Evolutionary conservation across 352 stramenopile genomes (phyloP).

Genomic region (Globisporangium splendens): DNA sequence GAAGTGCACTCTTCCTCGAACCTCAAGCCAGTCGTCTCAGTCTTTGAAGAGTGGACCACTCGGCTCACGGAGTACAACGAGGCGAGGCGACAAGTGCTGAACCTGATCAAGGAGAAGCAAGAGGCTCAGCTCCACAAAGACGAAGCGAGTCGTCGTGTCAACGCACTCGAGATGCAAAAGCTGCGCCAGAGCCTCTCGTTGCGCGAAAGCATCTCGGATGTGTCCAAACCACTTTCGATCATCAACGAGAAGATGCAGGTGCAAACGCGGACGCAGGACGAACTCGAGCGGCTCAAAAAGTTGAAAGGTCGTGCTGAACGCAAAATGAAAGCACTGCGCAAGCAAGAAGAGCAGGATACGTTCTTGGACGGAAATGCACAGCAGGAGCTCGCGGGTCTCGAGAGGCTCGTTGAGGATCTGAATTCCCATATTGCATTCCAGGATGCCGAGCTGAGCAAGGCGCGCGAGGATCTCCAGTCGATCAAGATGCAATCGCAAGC

Average conservation of each 20-base stretch:
- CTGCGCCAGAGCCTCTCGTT: conserved; percentile 69
- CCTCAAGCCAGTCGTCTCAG: conserved; percentile 3
- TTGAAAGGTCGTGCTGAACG: conserved; percentile 60
- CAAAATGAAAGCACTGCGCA: conserved; percentile 46
- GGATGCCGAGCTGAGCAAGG: conserved; percentile 55
- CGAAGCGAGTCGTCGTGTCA: conserved; percentile 51
- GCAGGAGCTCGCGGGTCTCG: conserved; percentile 65
- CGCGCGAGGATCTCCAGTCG: conserved; percentile 46
- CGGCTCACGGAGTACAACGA: conserved; percentile 59
- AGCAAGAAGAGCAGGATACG: conserved; percentile 42
- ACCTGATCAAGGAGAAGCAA: conserved; percentile 67
- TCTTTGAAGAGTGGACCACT: conserved; percentile 53
- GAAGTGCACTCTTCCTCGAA: no score
- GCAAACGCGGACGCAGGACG: conserved; percentile 53
- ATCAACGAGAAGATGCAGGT: conserved; percentile 67
- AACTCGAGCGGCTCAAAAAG: conserved; percentile 68
- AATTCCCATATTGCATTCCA: conserved; percentile 83
- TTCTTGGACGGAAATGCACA: conserved; percentile 62
- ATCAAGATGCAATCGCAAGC: conserved; percentile 39
- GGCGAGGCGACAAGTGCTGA: conserved; percentile 49
- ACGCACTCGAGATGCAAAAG: conserved; percentile 80
- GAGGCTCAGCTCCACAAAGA: conserved; percentile 50
- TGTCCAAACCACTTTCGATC: conserved; percentile 49
- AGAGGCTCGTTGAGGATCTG: conserved; percentile 75
- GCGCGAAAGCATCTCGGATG: conserved; percentile 71